phyloP scores from a whole-genome alignment of 495 filamentous ascomycete species.

The Apiosordaria backusii region DNA sequence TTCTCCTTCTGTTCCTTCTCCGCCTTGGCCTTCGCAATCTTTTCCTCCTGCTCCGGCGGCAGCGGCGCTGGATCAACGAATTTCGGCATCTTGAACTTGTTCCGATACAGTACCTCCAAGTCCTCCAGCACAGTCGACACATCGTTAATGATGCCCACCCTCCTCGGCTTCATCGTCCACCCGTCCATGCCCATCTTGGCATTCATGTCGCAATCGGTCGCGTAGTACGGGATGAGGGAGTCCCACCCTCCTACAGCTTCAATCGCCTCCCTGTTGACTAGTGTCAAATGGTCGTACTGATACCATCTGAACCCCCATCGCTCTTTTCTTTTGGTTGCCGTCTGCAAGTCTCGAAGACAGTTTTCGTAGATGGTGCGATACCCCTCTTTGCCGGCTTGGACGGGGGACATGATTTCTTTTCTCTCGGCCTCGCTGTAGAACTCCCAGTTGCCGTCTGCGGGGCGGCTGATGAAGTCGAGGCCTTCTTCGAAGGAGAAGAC shows the following conservation, averaged over 20 bases:
- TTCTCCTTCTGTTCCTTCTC: conserved; percentile 15
- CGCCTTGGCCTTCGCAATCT: conserved; percentile 19
- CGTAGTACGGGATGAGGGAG: conserved; percentile 58
- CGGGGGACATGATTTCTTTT: conserved; percentile 33
- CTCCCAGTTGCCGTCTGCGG: conserved; percentile 31
- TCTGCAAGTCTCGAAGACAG: conserved; percentile 42
- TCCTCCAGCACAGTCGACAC: conserved; percentile 44
- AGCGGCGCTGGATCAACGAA: conserved; percentile 31
- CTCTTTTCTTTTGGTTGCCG: conserved; percentile 25
- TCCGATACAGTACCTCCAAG: conserved; percentile 45
- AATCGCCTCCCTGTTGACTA: conserved; percentile 52
- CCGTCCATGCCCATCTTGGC: conserved; percentile 49
- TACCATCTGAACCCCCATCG: conserved; percentile 53
- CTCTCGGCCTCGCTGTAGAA: conserved; percentile 35
- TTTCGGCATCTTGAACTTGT: conserved; percentile 24
- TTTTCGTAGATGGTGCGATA: conserved; percentile 53
- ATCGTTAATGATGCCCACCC: conserved; percentile 52
- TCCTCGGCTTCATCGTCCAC: conserved; percentile 43
- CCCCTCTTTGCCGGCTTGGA: conserved; percentile 31
- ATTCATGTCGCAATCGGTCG: conserved; percentile 59
- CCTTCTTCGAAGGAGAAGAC: conserved; percentile 52
- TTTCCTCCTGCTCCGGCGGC: conserved; percentile 7
- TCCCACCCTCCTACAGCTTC: conserved; percentile 59
- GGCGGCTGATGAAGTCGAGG: conserved; percentile 27
- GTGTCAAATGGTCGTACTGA: conserved; percentile 54